phyloP scores from a whole-genome alignment of 768 basidiomycete species.

The Collybia sordida region DNA sequence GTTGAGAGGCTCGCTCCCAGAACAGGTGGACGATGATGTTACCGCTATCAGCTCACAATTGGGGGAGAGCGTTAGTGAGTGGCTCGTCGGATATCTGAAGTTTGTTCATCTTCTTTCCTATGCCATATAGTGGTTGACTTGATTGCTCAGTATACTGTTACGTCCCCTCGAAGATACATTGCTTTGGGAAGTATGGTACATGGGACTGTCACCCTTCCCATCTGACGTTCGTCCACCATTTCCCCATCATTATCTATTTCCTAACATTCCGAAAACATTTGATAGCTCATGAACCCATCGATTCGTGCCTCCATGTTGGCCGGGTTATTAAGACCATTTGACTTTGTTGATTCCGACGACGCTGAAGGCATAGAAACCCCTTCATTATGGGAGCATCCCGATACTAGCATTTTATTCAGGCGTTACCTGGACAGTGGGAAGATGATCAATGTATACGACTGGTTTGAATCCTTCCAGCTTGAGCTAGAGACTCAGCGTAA shows the following conservation, averaged over 20 bases:
- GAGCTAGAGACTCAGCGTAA: slow-evolving; percentile 62
- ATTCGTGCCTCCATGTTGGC: slow-evolving; percentile 59
- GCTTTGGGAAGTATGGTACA: slow-evolving; percentile 78
- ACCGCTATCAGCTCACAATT: slow-evolving; percentile 10
- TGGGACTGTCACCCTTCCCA: slow-evolving; percentile 61
- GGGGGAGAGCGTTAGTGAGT: slow-evolving; percentile 39
- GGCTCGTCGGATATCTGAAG: slow-evolving; percentile 53
- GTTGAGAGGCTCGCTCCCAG: slow-evolving; percentile 16
- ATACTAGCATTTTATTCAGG: slow-evolving; percentile 73
- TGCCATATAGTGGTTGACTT: background rate
- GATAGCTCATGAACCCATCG: slow-evolving; percentile 69
- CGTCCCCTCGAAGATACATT: slow-evolving; percentile 46
- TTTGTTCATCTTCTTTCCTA: slow-evolving; percentile 22
- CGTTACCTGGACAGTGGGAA: slow-evolving; percentile 78
- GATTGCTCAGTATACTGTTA: slow-evolving; percentile 35
- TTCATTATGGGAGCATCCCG: slow-evolving; percentile 57
- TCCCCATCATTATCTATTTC: background rate
- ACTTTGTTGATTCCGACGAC: slow-evolving; percentile 31
- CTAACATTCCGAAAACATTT: background rate
- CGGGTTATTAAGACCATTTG: slow-evolving; percentile 59
- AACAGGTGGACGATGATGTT: slow-evolving; percentile 10
- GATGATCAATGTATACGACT: slow-evolving; percentile 87
- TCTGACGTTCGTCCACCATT: slow-evolving; percentile 48
- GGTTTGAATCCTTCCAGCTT: slow-evolving; percentile 76
- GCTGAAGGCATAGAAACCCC: slow-evolving; percentile 8